Conservation (phyloP, 2,329 filamentous ascomycete genomes). For the Emergomyces africanus region DNA sequence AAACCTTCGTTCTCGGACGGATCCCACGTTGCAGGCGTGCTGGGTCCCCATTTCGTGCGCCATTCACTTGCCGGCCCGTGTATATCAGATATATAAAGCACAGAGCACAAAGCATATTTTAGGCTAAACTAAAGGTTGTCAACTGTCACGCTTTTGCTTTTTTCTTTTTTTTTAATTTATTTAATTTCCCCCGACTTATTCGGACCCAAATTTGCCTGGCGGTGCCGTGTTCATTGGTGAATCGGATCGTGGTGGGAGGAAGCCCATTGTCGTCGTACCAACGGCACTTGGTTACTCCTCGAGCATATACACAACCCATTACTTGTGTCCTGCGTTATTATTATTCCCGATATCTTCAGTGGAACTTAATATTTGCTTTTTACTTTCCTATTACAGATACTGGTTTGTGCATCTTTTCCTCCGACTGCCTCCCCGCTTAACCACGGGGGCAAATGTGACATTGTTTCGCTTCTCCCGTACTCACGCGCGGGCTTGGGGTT, state of each 20-base stretch:
- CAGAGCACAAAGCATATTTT: background rate
- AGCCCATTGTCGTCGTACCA: background rate
- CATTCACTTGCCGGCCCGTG: background rate
- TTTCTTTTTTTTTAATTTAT: no score
- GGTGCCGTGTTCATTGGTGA: background rate
- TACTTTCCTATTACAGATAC: no score
- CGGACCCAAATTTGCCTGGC: background rate
- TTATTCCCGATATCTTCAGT: background rate
- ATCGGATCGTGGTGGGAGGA: background rate
- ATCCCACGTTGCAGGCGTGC: background rate
- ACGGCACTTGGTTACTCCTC: background rate
- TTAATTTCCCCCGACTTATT: background rate
- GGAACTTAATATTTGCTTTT: no score
- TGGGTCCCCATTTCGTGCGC: background rate
- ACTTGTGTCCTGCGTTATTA: background rate
- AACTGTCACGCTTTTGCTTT: background rate
- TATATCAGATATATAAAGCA: background rate
- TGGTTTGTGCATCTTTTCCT: background rate
- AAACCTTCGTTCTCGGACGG: background rate
- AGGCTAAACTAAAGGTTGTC: background rate
- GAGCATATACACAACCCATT: background rate
- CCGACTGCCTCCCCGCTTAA: background rate
- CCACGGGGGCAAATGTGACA: background rate
- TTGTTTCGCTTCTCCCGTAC: background rate
- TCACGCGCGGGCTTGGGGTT: background rate